Evolutionary conservation across 2,329 filamentous ascomycete species (phyloP), one percentile per base, ranked within the genome.

Genomic region (Cytospora piceicola): DNA sequence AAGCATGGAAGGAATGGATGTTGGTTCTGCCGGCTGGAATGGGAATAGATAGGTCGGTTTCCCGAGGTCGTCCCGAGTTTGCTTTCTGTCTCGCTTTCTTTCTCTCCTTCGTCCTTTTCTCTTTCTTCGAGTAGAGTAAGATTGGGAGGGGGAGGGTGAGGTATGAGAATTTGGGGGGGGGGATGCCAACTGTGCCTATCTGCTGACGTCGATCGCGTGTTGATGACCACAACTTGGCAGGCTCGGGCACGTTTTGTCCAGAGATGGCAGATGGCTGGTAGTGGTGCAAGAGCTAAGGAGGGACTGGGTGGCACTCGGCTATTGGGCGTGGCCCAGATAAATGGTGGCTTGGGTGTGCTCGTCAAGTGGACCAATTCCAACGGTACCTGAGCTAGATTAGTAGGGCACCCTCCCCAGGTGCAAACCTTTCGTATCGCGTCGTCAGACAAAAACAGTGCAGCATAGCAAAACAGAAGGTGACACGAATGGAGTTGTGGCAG

Each of bases 371-470:
- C 36, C 61, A 55, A 52, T 39, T 53, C 46, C 39, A 20, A 49
- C 53, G 39, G 63, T 65, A 42, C 63, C 63, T 61, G 63, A 61
- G 58, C 52, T 61, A 61, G 24, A 57, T 54, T 57, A 51, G 61
- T 52, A 49, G 32, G 20, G 53, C 42, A 57, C 61, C 61, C 53
- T 63, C 22, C 49, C 14, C 39, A 53, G 51, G 24, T 62, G 60
- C 60, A 62, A 20, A 36, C 52, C 39, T 34, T 34, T 53, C 52
- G 60, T 56, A 56, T 42, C 55, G 30, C 39, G 39, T 42, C 39
- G 20, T 42, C 6, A 20, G 17, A 42, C 17, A 17, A 17, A 20
- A 24, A n/a, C n/a, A n/a, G n/a, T n/a, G n/a, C n/a, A n/a, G n/a
- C n/a, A n/a, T n/a, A n/a, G n/a, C 9, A 22, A n/a, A 24, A 14